phyloP scores from a whole-genome alignment of 2,329 filamentous ascomycete genomes.

The Grosmannia clavigera region DNA sequence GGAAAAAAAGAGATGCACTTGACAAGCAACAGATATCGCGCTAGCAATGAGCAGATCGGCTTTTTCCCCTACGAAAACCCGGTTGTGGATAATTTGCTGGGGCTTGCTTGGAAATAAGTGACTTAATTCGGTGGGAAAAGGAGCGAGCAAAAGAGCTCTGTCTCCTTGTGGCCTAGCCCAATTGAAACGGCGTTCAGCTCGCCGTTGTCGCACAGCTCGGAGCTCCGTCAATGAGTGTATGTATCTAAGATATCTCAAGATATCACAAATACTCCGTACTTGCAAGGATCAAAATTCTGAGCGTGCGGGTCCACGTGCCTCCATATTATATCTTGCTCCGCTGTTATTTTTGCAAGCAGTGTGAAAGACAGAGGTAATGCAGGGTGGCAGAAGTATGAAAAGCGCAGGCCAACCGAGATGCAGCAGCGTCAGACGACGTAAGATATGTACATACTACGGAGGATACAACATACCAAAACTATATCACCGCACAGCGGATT shows the following conservation, averaged over 20 bases:
- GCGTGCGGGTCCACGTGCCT: no score
- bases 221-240: not conserved
- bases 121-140: not conserved
- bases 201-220: conserved; percentile 2
- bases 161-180: not conserved
- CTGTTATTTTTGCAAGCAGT: no score
- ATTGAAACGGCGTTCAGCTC: not conserved
- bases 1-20: not conserved
- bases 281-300: no score
- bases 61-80: not conserved
- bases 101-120: not conserved
- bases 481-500: no score
- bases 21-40: not conserved
- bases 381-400: no score
- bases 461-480: no score
- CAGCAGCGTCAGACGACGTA: no score
- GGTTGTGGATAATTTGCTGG: not conserved
- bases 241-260: not conserved
- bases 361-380: no score
- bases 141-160: not conserved
- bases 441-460: no score
- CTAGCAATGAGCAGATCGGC: not conserved
- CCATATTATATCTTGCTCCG: no score
- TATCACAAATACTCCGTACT: no score
- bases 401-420: no score